phyloP scores from a whole-genome alignment of 352 stramenopile species.

The Pythium volutum region DNA sequence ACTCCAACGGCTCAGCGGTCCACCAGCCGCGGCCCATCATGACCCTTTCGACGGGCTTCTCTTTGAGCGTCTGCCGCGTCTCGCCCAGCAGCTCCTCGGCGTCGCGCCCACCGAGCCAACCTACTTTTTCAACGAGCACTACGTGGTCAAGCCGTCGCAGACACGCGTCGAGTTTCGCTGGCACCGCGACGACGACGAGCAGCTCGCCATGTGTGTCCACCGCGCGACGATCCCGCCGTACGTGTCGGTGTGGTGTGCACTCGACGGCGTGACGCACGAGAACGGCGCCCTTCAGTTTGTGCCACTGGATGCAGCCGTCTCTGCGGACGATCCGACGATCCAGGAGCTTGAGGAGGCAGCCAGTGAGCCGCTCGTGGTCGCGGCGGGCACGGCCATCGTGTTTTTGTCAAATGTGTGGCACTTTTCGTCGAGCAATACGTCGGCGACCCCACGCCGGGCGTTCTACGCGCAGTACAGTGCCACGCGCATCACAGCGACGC shows the following conservation, averaged over 20 bases:
- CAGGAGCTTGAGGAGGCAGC: slow-evolving; percentile 18
- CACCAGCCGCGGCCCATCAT: neutral
- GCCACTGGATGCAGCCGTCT: slow-evolving; percentile 15
- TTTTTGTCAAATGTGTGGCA: slow-evolving; percentile 79
- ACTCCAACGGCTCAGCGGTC: slow-evolving; percentile 2
- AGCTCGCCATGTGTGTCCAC: slow-evolving; percentile 71
- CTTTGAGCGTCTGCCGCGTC: slow-evolving; percentile 38
- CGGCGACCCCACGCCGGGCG: slow-evolving; percentile 35
- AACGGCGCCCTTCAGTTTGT: slow-evolving; percentile 68
- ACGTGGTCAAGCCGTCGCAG: slow-evolving; percentile 62
- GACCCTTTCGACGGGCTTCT: slow-evolving; percentile 28
- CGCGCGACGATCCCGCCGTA: slow-evolving; percentile 45
- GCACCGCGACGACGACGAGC: slow-evolving; percentile 75
- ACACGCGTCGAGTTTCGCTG: slow-evolving; percentile 64
- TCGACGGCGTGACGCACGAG: slow-evolving; percentile 46
- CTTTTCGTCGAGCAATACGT: slow-evolving; percentile 57
- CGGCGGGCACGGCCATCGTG: slow-evolving; percentile 49
- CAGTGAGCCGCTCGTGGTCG: slow-evolving; percentile 28
- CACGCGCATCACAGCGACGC: slow-evolving; percentile 42
- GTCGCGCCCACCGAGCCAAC: slow-evolving; percentile 2
- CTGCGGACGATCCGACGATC: neutral
- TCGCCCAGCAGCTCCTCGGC: too few species aligned
- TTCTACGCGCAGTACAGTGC: slow-evolving; percentile 76
- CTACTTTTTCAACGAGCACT: slow-evolving; percentile 82
- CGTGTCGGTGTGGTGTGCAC: slow-evolving; percentile 62